Evolutionary conservation across 257 asterid species (phyloP).

Genomic region (Ilex asprella): DNA sequence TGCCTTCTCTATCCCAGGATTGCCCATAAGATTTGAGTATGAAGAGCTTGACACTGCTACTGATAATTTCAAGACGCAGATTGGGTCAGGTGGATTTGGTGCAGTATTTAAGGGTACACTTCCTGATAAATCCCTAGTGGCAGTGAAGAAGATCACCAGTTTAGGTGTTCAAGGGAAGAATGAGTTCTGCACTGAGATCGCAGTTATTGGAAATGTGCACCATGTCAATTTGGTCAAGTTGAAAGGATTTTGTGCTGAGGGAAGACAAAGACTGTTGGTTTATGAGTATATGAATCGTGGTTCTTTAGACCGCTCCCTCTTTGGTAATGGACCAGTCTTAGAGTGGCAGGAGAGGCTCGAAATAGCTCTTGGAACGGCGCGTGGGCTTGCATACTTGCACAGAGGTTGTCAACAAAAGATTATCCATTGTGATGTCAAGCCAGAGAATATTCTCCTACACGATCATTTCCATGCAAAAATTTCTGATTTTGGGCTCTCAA

Average conservation of each 20-base stretch:
- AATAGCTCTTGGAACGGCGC: constrained; percentile 63
- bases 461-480: constrained; percentile 53
- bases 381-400: constrained; percentile 74
- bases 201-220: constrained; percentile 60
- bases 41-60: constrained; percentile 55
- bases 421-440: constrained; percentile 74
- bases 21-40: constrained; percentile 49
- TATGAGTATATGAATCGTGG: constrained; percentile 78
- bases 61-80: constrained; percentile 37
- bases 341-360: constrained; percentile 65
- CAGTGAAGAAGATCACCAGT: constrained; percentile 54
- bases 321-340: constrained; percentile 48
- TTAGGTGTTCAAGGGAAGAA: constrained; percentile 47
- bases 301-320: constrained; percentile 59
- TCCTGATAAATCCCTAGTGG: constrained; percentile 44
- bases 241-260: constrained; percentile 61
- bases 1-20: constrained; percentile 43
- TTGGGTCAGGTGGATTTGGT: constrained; percentile 79
- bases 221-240: constrained; percentile 65
- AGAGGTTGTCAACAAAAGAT: constrained; percentile 62
- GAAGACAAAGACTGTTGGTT: constrained; percentile 48
- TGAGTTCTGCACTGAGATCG: constrained; percentile 68
- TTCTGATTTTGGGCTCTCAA: constrained; percentile 78
- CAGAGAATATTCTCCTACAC: constrained; percentile 69
- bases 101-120: constrained; percentile 57